phyloP scores from a whole-genome alignment of 2,329 filamentous ascomycete species.

The Leptographium lundbergii region DNA sequence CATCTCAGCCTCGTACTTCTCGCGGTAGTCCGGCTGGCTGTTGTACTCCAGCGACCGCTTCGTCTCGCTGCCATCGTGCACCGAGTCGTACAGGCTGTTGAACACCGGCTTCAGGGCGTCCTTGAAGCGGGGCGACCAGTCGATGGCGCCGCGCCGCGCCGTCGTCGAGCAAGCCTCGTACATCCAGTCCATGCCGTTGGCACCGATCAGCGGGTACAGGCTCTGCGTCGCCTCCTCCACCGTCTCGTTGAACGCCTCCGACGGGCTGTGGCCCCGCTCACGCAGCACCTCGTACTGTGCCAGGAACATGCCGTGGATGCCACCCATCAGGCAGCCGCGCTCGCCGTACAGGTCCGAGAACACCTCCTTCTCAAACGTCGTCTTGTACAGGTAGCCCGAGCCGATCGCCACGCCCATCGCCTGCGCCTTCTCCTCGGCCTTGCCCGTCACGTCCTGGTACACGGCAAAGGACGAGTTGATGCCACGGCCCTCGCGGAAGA shows the following conservation, averaged over 20 bases:
- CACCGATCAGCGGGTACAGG: slow-evolving; percentile 93
- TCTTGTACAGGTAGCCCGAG: slow-evolving; percentile 98
- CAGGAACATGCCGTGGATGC: slow-evolving; percentile 99
- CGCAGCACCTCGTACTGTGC: slow-evolving; percentile 99
- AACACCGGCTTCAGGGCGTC: slow-evolving; percentile 97
- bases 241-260: slow-evolving; percentile 99
- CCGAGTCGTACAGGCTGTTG: slow-evolving; percentile 90
- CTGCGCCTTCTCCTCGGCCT: slow-evolving; percentile 95
- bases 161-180: slow-evolving; percentile 99
- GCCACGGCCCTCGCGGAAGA: slow-evolving; percentile 98
- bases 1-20: slow-evolving; percentile 97
- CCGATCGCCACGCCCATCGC: slow-evolving; percentile 95
- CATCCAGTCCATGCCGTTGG: slow-evolving; percentile 99
- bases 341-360: slow-evolving; percentile 99
- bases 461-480: slow-evolving; percentile 99
- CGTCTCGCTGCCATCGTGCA: slow-evolving; percentile 86
- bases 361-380: slow-evolving; percentile 99
- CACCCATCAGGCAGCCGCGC: slow-evolving; percentile 99
- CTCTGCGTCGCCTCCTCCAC: slow-evolving; percentile 98
- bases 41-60: slow-evolving; percentile 96
- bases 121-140: slow-evolving; percentile 98
- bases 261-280: slow-evolving; percentile 93
- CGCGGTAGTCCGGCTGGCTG: slow-evolving; percentile 85
- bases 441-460: slow-evolving; percentile 95
- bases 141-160: slow-evolving; percentile 93